Percentiles rank a stretch among this genome's conserved stretches.
Conservation (phyloP, 768 basidiomycete genomes). For the Podaxis rugospora region DNA sequence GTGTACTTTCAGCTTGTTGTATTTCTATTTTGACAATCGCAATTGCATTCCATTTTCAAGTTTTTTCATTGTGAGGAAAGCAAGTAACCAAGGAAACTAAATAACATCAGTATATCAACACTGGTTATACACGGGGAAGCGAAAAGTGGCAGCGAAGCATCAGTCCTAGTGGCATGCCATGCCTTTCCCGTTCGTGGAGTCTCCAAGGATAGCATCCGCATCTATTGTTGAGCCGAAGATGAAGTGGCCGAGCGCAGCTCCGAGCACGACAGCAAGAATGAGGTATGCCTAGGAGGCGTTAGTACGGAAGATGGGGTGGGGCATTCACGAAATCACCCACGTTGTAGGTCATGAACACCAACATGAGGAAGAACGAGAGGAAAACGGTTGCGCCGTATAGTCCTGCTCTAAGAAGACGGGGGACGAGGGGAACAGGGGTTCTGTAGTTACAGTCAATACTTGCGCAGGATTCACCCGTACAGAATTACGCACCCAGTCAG, state of each 20-base stretch:
- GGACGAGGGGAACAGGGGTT: conserved; percentile 41
- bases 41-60: conserved; percentile 25
- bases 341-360: conserved; percentile 97
- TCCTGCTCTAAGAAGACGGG: conserved; percentile 55
- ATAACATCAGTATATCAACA: not conserved
- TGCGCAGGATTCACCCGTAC: not conserved
- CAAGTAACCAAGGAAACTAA: not conserved
- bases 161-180: conserved; percentile 70
- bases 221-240: conserved; percentile 67
- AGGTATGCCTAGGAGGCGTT: conserved; percentile 65
- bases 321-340: conserved; percentile 37
- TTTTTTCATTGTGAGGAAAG: conserved; percentile 20
- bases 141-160: not conserved
- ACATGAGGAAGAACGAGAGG: conserved; percentile 88
- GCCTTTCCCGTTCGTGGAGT: conserved; percentile 47
- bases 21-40: conserved; percentile 37
- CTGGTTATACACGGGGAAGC: not conserved
- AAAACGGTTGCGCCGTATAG: conserved; percentile 76
- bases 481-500: conserved; percentile 38
- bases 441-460: conserved; percentile 25
- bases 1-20: conserved; percentile 15
- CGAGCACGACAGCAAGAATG: conserved; percentile 74
- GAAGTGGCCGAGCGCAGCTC: conserved; percentile 82
- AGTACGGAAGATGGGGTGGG: not conserved
- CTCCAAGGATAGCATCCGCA: conserved; percentile 49